Evolutionary conservation across 2,329 filamentous ascomycete species (phyloP).

Genomic region (Magnaporthales sp.): DNA sequence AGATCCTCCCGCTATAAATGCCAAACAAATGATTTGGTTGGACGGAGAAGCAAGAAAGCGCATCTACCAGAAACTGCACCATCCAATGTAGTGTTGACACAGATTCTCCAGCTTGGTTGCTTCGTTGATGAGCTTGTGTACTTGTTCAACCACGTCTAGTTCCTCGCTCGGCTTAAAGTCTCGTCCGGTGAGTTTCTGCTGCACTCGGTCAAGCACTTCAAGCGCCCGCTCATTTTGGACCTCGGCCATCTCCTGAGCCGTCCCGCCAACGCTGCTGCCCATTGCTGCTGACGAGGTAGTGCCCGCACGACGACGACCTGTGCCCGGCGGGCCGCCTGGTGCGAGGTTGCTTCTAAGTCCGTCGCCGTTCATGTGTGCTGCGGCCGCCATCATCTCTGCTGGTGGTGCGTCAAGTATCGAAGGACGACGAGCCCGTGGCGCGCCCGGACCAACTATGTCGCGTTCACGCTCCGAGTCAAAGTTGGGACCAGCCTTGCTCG

Average conservation of each 20-base stretch:
- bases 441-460: slow-evolving; percentile 36
- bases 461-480: slow-evolving; percentile 54
- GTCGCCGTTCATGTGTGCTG: slow-evolving; percentile 20
- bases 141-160: slow-evolving; percentile 76
- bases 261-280: slow-evolving; percentile 22
- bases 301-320: slow-evolving; percentile 39
- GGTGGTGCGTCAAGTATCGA: slow-evolving; percentile 62
- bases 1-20: not conserved
- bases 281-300: slow-evolving; percentile 47
- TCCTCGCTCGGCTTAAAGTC: slow-evolving; percentile 87
- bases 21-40: not conserved
- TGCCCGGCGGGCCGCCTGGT: slow-evolving; percentile 34
- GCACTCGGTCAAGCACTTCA: slow-evolving; percentile 83
- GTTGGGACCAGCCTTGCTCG: slow-evolving; percentile 56
- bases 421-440: slow-evolving; percentile 49
- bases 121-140: slow-evolving; percentile 89
- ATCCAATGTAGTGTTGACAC: slow-evolving; percentile 98
- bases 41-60: not conserved
- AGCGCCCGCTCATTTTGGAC: slow-evolving; percentile 89
- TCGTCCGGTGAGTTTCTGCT: slow-evolving; percentile 88
- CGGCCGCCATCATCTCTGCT: slow-evolving; percentile 45
- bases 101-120: slow-evolving; percentile 95
- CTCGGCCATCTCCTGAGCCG: slow-evolving; percentile 47
- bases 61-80: slow-evolving; percentile 91
- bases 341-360: slow-evolving; percentile 17